phyloP scores from a whole-genome alignment of 352 stramenopile genomes.

The Phytophthora brassicae region DNA sequence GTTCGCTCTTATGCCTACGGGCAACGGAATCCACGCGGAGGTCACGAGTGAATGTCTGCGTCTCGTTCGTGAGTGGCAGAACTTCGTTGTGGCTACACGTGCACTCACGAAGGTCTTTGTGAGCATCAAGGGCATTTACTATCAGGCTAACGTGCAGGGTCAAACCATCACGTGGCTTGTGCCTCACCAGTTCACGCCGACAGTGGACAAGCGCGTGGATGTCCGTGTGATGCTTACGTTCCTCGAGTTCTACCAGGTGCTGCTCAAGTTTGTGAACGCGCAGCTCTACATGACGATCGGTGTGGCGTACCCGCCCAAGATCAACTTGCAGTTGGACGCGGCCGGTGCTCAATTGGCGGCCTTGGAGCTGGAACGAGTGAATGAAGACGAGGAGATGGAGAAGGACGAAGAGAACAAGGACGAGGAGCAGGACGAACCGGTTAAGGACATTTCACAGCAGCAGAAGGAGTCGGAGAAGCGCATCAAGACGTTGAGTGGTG shows the following conservation, averaged over 20 bases:
- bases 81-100: constrained; percentile 91
- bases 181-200: constrained; percentile 98
- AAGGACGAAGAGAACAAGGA: constrained; percentile 33
- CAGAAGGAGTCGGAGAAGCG: constrained; percentile 89
- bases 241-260: constrained; percentile 99
- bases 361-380: constrained; percentile 63
- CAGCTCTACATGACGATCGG: constrained; percentile 97
- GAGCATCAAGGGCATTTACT: constrained; percentile 99
- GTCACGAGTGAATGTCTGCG: constrained; percentile 90
- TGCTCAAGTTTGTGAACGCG: constrained; percentile 98
- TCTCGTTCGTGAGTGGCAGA: constrained; percentile 96
- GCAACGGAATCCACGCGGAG: constrained; percentile 85
- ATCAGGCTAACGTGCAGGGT: constrained; percentile 94
- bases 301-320: constrained; percentile 93
- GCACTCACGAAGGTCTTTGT: constrained; percentile 98
- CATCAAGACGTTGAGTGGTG: constrained; percentile 68
- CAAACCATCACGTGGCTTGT: constrained; percentile 97
- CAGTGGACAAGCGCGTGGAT: constrained; percentile 97
- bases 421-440: constrained; percentile 31
- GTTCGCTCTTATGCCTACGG: constrained; percentile 95
- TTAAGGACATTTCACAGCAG: constrained; percentile 58
- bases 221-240: constrained; percentile 99
- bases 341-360: constrained; percentile 71
- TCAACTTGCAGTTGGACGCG: constrained; percentile 82
- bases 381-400: constrained; percentile 37